Evolutionary conservation across 1,284 basidiomycete genomes (phyloP), one percentile per base, ranked within the genome.

Genomic region (Pseudozyma flocculosa): DNA sequence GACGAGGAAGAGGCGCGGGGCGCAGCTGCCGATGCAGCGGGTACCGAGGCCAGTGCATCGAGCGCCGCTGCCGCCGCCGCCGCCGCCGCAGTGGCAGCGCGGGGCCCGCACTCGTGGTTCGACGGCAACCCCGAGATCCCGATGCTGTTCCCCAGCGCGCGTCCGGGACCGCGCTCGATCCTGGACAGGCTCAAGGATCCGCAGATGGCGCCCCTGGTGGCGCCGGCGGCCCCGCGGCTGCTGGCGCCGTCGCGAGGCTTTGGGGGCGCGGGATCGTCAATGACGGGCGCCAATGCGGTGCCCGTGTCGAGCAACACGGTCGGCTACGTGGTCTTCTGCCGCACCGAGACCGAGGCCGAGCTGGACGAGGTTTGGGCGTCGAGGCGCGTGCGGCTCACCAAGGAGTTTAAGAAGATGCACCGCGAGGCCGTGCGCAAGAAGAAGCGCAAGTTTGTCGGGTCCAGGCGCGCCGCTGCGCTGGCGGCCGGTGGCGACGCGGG

Each of bases 71-170:
- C n/a, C n/a, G n/a, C n/a, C 26, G 26, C 7, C 7, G 11, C 11
- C 26, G 26, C 26, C 11, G 36, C 36, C 38, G 38, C 18, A 3
- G 38, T 22, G 38, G 18, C 18, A 8, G 38, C 38, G 38, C 38
- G 38, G 18, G 38, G 38, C 38, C n/a, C n/a, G 38, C 32, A 34
- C 38, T 40, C 38, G 38, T 40, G 38, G 38, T 40, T 40, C 15
- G 38, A 40, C 21, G n/a, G 5, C 7, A 15, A 40, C 18, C 7
- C 38, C 4, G 15, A 22, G 38, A 19, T 40, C 18, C 38, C 38
- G 13, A 4, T 40, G 4, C 38, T 40, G 18, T 40, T 40, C 14
- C 38, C 38, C 11, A 15, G 38, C 7, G n/a, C 38, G 11, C 38
- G 21, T 5, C 18, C 38, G 18, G 38, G 38, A 19, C 18, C 10